phyloP scores from a whole-genome alignment of 176 grass and related monocot genomes.

The Avena insularis region DNA sequence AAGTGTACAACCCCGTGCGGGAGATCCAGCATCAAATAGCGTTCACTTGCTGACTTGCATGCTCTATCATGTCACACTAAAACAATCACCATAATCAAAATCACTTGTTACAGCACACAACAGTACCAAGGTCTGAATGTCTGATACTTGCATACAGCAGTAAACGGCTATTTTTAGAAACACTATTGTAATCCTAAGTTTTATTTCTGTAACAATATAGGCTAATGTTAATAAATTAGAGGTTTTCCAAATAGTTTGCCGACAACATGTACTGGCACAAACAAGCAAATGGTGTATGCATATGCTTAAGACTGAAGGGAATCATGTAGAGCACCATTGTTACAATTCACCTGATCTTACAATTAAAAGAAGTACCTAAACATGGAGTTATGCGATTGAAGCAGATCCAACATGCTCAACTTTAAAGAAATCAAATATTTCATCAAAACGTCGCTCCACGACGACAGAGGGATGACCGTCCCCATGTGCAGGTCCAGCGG shows the following conservation, averaged over 20 bases:
- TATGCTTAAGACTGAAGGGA: background rate
- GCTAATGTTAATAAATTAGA: no score
- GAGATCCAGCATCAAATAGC: no score
- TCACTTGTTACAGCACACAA: background rate
- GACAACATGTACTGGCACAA: background rate
- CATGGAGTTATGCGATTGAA: constrained; percentile 85
- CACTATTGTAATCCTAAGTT: no score
- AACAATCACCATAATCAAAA: background rate
- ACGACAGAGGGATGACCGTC: no score
- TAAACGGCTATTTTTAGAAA: no score
- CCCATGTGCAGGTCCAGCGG: no score
- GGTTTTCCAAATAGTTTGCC: no score
- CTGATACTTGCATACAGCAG: background rate
- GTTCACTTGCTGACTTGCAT: no score
- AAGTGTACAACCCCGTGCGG: no score
- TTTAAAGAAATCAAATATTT: constrained; percentile 81
- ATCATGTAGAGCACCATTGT: constrained; percentile 18
- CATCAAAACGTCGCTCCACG: constrained; percentile 68
- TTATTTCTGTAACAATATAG: no score
- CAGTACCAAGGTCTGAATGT: background rate
- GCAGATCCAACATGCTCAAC: constrained; percentile 80
- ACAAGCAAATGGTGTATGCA: background rate
- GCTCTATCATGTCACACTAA: no score
- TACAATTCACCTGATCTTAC: background rate
- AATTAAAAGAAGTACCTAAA: constrained; percentile 19